Percentiles rank a stretch among this genome's conserved stretches.
phyloP scores from a whole-genome alignment of 176 grass and related monocot species.

The Avena eriantha region DNA sequence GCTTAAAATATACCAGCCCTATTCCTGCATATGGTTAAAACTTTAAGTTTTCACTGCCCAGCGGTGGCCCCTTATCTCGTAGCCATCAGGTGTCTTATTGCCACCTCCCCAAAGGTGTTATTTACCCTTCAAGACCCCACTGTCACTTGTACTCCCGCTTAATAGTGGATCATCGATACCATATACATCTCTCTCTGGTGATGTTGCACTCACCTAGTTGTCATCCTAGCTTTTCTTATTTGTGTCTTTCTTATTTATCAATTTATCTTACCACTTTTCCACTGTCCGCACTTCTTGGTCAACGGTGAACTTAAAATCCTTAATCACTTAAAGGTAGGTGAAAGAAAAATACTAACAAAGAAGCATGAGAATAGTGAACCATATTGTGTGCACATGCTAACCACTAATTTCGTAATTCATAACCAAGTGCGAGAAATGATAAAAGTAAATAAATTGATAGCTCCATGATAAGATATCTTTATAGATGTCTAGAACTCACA shows the following conservation, averaged over 20 bases:
- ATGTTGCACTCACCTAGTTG: conserved; percentile 63
- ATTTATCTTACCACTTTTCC: conserved; percentile 76
- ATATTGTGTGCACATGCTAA: conserved; percentile 13
- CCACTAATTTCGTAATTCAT: not conserved
- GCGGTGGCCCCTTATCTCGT: conserved; percentile 63
- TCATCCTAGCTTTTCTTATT: conserved; percentile 75
- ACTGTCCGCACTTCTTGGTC: conserved; percentile 82
- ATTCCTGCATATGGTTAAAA: not conserved
- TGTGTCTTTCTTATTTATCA: conserved; percentile 73
- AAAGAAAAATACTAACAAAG: not conserved
- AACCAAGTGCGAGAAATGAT: not conserved
- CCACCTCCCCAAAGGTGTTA: conserved; percentile 59
- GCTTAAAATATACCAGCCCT: conserved; percentile 33
- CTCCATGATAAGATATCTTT: conserved; percentile 30
- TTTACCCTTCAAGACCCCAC: conserved; percentile 60
- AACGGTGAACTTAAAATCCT: conserved; percentile 95
- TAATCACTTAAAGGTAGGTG: conserved; percentile 66
- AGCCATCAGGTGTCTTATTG: conserved; percentile 54
- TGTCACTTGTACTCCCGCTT: conserved; percentile 70
- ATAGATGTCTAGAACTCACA: conserved; percentile 61
- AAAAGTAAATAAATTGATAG: conserved; percentile 1
- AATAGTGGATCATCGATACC: conserved; percentile 93
- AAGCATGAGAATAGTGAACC: conserved; percentile 18
- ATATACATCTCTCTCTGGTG: conserved; percentile 60
- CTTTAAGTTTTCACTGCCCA: conserved; percentile 62